A percentile compares a stretch with the other conserved stretches of the same genome.
phyloP scores from a whole-genome alignment of 1,284 basidiomycete species.

The Puccinia triticina region DNA sequence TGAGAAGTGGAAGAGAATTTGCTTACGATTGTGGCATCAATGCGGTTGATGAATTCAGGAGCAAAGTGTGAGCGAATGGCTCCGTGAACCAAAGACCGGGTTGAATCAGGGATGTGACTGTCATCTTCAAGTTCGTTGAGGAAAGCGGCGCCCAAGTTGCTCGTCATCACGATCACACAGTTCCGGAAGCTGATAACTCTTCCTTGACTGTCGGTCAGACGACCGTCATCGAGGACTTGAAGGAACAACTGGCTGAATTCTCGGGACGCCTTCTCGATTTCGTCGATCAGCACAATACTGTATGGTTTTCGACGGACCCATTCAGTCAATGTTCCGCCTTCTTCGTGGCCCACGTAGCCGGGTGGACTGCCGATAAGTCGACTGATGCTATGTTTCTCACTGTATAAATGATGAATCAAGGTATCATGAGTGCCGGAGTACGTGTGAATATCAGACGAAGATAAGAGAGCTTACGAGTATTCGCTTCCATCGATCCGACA shows the following conservation, averaged over 20 bases:
- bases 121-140: conserved; percentile 60
- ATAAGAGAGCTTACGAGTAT: conserved; percentile 57
- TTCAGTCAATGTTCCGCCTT: conserved; percentile 72
- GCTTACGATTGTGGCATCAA: conserved; percentile 54
- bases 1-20: background rate
- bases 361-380: conserved; percentile 66
- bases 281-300: conserved; percentile 61
- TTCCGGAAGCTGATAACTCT: conserved; percentile 55
- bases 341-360: conserved; percentile 89
- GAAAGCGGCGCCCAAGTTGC: conserved; percentile 65
- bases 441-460: background rate
- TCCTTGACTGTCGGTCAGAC: conserved; percentile 63
- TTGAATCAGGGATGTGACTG: conserved; percentile 53
- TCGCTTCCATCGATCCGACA: conserved; percentile 66
- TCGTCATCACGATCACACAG: conserved; percentile 63
- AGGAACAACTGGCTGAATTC: conserved; percentile 68
- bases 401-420: conserved; percentile 36
- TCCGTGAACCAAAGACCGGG: conserved; percentile 62
- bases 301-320: conserved; percentile 63
- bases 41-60: conserved; percentile 66
- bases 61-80: conserved; percentile 65
- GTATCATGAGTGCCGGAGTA: background rate
- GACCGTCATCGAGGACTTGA: conserved; percentile 67
- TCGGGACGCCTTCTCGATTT: conserved; percentile 65
- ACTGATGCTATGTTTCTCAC: conserved; percentile 65